Conservation (phyloP, 2,329 filamentous ascomycete genomes). For the Macroventuria anomochaeta region DNA sequence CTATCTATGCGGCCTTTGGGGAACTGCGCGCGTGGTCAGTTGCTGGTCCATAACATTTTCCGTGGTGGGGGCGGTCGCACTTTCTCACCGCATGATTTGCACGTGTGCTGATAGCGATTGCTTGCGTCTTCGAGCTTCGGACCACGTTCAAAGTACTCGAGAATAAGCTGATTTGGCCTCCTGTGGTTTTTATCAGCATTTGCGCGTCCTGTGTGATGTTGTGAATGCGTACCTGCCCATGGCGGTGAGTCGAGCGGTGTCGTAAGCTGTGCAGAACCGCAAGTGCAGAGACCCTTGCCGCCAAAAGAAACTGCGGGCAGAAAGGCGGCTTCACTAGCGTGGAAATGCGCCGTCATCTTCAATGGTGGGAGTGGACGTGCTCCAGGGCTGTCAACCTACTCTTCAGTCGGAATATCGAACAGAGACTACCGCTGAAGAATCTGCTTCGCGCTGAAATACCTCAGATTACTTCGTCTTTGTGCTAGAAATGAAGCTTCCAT, state of each 20-base stretch:
- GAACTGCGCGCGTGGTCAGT: slow-evolving; percentile 59
- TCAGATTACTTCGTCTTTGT: too few relatives aligned
- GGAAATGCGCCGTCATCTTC: slow-evolving; percentile 9
- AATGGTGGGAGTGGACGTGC: too few relatives aligned
- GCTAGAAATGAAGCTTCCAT: too few relatives aligned
- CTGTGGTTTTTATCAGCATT: slow-evolving; percentile 49
- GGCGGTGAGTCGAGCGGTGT: slow-evolving; percentile 20
- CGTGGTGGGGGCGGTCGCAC: slow-evolving; percentile 36
- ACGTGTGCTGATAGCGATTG: slow-evolving; percentile 91
- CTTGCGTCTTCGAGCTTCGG: slow-evolving; percentile 86
- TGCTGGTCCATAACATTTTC: slow-evolving; percentile 17
- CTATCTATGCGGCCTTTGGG: slow-evolving; percentile 88
- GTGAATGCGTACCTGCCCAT: slow-evolving; percentile 15
- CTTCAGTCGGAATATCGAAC: too few relatives aligned
- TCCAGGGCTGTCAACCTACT: too few relatives aligned
- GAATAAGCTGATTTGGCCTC: slow-evolving; percentile 82
- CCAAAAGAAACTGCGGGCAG: slow-evolving; percentile 1
- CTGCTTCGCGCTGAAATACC: too few relatives aligned
- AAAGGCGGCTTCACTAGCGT: slow-evolving; percentile 5
- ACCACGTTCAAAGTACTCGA: slow-evolving; percentile 87
- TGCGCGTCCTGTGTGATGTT: slow-evolving; percentile 1
- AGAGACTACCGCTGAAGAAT: too few relatives aligned
- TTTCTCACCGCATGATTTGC: slow-evolving; percentile 84
- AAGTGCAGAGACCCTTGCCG: slow-evolving; percentile 7
- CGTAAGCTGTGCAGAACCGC: slow-evolving; percentile 7